Conservation (phyloP, 2,329 filamentous ascomycete genomes). For the Chrysoporthe cubensis region DNA sequence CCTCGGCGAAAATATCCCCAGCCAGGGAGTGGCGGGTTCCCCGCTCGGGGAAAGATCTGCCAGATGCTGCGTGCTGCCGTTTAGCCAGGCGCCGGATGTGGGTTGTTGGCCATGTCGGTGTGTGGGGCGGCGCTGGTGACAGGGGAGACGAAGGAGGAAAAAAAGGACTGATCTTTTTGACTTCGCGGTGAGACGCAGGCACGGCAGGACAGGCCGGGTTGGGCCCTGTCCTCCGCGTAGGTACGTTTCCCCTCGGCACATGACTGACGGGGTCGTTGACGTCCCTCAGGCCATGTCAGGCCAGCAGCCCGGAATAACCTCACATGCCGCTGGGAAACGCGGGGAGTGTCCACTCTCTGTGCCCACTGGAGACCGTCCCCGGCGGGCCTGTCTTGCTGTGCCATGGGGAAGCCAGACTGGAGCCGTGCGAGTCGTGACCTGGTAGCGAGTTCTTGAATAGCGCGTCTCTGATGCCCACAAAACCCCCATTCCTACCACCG, state of each 20-base stretch:
- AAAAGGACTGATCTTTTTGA: too few relatives aligned
- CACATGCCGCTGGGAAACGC: neutral
- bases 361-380: neutral
- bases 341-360: constrained; percentile 8
- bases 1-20: constrained; percentile 18
- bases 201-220: too few relatives aligned
- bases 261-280: too few relatives aligned
- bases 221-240: neutral
- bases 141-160: too few relatives aligned
- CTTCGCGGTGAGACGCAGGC: too few relatives aligned
- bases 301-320: neutral
- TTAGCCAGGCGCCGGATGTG: neutral
- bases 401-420: constrained; percentile 13
- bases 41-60: constrained; percentile 23
- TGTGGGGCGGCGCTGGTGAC: neutral
- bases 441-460: neutral
- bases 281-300: neutral
- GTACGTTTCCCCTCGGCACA: too few relatives aligned
- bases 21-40: constrained; percentile 27
- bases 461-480: neutral
- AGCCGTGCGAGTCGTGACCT: constrained; percentile 1
- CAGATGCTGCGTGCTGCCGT: constrained; percentile 12
- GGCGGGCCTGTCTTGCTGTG: constrained; percentile 6
- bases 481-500: neutral
- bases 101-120: neutral